phyloP scores from a whole-genome alignment of 2,329 filamentous ascomycete genomes.

The Fusarium torreyae region DNA sequence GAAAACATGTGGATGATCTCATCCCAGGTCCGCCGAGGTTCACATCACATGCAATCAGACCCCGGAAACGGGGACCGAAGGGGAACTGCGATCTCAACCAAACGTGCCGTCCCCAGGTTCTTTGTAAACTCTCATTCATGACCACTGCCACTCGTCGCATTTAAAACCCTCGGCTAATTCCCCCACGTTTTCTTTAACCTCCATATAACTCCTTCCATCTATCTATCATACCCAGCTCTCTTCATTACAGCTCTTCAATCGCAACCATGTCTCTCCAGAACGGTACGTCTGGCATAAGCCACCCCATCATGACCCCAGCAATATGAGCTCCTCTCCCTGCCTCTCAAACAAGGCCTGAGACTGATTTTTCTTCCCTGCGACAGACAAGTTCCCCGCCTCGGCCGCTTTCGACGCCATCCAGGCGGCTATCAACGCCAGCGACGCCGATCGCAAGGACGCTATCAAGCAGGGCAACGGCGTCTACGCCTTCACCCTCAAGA shows the following conservation, averaged over 20 bases:
- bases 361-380: constrained; percentile 9
- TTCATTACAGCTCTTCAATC: constrained; percentile 6
- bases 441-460: constrained; percentile 85
- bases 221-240: background rate
- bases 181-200: constrained; percentile 31
- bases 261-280: constrained; percentile 80
- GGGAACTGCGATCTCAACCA: background rate
- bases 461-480: constrained; percentile 90
- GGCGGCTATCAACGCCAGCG: constrained; percentile 75
- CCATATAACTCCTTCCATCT: constrained; percentile 10
- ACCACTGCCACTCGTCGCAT: constrained; percentile 21
- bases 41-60: constrained; percentile 38
- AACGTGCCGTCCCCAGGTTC: constrained; percentile 15
- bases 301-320: background rate
- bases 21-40: constrained; percentile 35
- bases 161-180: constrained; percentile 45
- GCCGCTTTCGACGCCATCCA: constrained; percentile 92
- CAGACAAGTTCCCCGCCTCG: constrained; percentile 90
- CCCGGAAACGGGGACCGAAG: background rate
- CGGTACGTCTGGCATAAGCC: constrained; percentile 63
- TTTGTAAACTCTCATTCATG: constrained; percentile 23
- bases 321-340: constrained; percentile 4
- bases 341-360: constrained; percentile 1
- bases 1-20: constrained; percentile 39
- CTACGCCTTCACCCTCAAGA: constrained; percentile 95